phyloP scores from a whole-genome alignment of 2,329 filamentous ascomycete species.

The Celoporthe dispersa region DNA sequence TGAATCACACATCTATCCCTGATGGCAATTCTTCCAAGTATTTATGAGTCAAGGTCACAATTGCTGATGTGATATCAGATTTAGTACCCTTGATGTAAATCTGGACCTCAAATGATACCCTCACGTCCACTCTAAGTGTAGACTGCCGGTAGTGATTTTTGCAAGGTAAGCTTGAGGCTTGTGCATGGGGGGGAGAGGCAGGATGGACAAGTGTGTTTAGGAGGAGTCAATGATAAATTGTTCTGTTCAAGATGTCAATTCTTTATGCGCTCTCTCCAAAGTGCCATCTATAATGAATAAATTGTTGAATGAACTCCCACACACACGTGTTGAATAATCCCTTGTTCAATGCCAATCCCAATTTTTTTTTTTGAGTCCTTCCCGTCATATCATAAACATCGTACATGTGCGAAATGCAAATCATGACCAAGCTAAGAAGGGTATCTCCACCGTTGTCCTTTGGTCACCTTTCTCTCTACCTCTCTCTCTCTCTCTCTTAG shows the following conservation, averaged over 20 bases:
- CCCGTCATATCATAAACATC: constrained; percentile 21
- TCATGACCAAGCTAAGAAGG: constrained; percentile 25
- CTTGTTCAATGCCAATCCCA: constrained; percentile 19
- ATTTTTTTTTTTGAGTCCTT: constrained; percentile 4
- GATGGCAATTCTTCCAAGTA: not conserved
- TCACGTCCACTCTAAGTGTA: not conserved
- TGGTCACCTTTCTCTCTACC: not conserved
- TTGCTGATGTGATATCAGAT: not conserved
- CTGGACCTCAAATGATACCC: not conserved
- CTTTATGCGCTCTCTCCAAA: not conserved
- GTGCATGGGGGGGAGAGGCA: not conserved
- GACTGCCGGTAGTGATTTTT: not conserved
- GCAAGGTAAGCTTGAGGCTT: not conserved
- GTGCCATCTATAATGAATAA: constrained; percentile 18
- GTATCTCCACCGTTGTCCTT: constrained; percentile 23
- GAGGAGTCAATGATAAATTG: not conserved
- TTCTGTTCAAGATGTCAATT: not conserved
- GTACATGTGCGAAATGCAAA: constrained; percentile 24
- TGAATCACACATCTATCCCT: constrained; percentile 48
- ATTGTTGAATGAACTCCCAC: constrained; percentile 21
- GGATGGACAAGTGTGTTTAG: too few relatives aligned
- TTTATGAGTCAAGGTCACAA: not conserved
- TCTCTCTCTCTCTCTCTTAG: constrained; percentile 51
- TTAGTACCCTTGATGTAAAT: not conserved
- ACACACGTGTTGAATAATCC: constrained; percentile 21